Conservation (phyloP, 805 yeast genomes). For the Candida sanyiensis region DNA sequence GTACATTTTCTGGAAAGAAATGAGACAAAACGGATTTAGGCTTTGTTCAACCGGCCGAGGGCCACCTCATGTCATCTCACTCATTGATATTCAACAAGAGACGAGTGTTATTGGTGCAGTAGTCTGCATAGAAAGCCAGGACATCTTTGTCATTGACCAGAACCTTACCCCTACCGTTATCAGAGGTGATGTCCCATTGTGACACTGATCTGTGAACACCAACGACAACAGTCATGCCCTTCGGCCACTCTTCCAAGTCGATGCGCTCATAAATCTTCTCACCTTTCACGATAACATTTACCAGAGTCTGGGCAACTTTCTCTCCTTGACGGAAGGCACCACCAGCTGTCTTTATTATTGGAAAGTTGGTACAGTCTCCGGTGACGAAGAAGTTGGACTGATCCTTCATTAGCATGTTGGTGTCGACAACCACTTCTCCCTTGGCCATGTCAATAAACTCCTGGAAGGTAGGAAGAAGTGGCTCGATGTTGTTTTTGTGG, state of each 20-base stretch:
- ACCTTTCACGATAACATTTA: constrained; percentile 14
- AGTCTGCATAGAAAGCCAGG: constrained; percentile 29
- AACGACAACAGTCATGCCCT: constrained; percentile 26
- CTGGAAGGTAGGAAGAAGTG: constrained; percentile 22
- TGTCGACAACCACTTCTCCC: constrained; percentile 25
- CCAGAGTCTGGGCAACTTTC: constrained; percentile 17
- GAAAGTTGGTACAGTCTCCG: constrained; percentile 33
- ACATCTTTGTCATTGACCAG: constrained; percentile 23
- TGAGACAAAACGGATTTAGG: too few species aligned
- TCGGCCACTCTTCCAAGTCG: constrained; percentile 18
- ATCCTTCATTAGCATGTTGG: constrained; percentile 22
- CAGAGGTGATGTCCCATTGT: constrained; percentile 18
- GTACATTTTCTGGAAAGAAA: too few species aligned
- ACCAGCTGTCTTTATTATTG: constrained; percentile 38
- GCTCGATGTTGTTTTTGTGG: constrained; percentile 30
- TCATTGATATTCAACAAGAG: constrained; percentile 10
- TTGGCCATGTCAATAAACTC: constrained; percentile 20
- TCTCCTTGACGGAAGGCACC: constrained; percentile 30
- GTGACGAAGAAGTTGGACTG: constrained; percentile 30
- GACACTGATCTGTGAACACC: constrained; percentile 18
- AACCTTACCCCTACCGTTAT: constrained; percentile 27
- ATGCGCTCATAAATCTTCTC: constrained; percentile 13
- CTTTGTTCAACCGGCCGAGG: too few species aligned
- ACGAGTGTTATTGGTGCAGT: constrained; percentile 18
- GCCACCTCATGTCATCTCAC: too few species aligned